Base-by-base conservation (phyloP, 75 land plant genomes). In the Cunninghamia lanceolata region DNA sequence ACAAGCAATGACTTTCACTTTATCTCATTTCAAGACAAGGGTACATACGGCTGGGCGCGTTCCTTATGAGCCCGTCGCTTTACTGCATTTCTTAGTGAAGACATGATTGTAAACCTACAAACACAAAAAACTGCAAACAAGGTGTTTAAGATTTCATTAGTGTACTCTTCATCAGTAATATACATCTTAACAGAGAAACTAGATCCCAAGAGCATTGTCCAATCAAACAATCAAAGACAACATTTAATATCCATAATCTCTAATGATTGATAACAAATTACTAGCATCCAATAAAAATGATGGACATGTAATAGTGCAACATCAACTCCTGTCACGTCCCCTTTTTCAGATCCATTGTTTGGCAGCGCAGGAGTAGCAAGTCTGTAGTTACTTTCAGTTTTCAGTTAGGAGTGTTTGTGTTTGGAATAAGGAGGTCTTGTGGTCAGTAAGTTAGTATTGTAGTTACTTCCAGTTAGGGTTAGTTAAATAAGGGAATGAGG, bases 1-100 rank as follows among this genome's bases (percentile, higher is more conserved):
- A 45, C 66, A 39, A 79, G 34, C 35, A 25, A 87, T 16, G 74
- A 84, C 30, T 42, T 34, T 35, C 17, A 42, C 66, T 63, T 16
- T n/a, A 15, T 7, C 7, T 6, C 30, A 85, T 63, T 76, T 82
- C 80, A 11, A 47, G n/a, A 75, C 14, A 28, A 1, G 42, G 28
- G 42, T 39, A 89, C 95, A 87, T 59, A 94, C 93, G 96, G 97
- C 84, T 95, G 97, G 53, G 96, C 84, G 63, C 97, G 91, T 86
- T 95, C 97, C 88, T 94, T 95, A 91, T 95, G 94, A 74, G 94
- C 89, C 73, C 91, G 89, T 84, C 95, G 43, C 82, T 78, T 80
- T 68, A 94, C 83, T 0, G 94, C 94, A 85, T 95, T 95, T 90
- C 90, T 90, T 10, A 95, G 52, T 5, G 97, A 93, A 9, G 96